A percentile compares a stretch with the other conserved stretches of the same genome.
Evolutionary conservation across 176 grass and related monocot genomes (phyloP).

Genomic region (Phragmites australis): DNA sequence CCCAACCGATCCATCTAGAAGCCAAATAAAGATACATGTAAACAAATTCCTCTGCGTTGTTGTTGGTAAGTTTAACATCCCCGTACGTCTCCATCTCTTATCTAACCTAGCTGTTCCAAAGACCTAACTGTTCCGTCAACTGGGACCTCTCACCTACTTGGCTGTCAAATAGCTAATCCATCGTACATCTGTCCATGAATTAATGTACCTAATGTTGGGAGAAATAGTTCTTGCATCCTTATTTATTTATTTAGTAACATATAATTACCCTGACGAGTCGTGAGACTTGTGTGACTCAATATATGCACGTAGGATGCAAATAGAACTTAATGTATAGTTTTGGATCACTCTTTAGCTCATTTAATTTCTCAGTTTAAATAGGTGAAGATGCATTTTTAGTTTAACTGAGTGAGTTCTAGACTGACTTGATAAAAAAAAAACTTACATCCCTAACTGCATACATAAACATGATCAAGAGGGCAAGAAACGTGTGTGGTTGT

Average conservation of each 20-base stretch:
- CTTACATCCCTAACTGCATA: too few species aligned
- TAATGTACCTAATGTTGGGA: conserved; percentile 9
- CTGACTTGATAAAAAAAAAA: too few species aligned
- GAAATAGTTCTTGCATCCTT: background rate
- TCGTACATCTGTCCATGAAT: background rate
- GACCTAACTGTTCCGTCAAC: conserved; percentile 38
- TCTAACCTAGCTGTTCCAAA: conserved; percentile 29
- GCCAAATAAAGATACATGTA: background rate
- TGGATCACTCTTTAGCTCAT: too few species aligned
- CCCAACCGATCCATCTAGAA: conserved; percentile 49
- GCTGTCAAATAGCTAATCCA: conserved; percentile 22
- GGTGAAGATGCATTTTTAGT: too few species aligned
- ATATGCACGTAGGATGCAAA: too few species aligned
- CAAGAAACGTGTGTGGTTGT: background rate
- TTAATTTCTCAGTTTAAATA: too few species aligned
- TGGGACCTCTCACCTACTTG: conserved; percentile 40
- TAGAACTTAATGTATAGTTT: too few species aligned
- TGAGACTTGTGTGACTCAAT: too few species aligned
- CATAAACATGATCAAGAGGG: background rate
- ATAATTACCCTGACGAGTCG: background rate
- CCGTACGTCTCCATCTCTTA: conserved; percentile 33
- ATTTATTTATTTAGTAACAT: background rate
- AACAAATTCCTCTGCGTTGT: background rate
- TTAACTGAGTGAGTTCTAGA: too few species aligned
- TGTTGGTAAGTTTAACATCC: conserved; percentile 34